Conservation (phyloP, 2,329 filamentous ascomycete genomes). For the Hypoxylon sp. region DNA sequence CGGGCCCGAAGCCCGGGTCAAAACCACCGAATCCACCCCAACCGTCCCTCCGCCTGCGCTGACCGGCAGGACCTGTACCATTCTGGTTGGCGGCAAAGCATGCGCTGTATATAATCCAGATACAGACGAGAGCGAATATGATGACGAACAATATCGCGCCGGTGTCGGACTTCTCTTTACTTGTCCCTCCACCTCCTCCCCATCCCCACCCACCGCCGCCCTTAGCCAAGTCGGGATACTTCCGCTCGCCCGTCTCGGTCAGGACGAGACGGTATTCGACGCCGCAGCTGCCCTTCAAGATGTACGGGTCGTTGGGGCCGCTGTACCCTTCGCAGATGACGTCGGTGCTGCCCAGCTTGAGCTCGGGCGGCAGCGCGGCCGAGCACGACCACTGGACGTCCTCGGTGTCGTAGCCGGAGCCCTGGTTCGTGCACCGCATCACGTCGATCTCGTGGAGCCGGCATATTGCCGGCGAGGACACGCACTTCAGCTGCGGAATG, state of each 20-base stretch:
- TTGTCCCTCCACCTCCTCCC: slow-evolving; percentile 36
- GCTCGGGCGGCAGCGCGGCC: slow-evolving; percentile 69
- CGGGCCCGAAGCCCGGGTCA: slow-evolving; percentile 58
- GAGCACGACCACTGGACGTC: slow-evolving; percentile 94
- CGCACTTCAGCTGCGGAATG: slow-evolving; percentile 83
- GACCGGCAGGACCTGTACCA: slow-evolving; percentile 16
- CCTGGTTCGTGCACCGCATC: slow-evolving; percentile 91
- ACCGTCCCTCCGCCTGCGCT: slow-evolving; percentile 47
- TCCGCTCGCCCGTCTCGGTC: slow-evolving; percentile 79
- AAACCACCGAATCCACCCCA: slow-evolving; percentile 56
- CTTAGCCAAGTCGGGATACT: slow-evolving; percentile 69
- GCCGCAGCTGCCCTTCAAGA: slow-evolving; percentile 92
- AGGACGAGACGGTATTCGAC: slow-evolving; percentile 88
- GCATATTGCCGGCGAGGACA: slow-evolving; percentile 74
- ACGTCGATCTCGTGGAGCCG: slow-evolving; percentile 79
- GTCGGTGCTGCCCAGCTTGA: slow-evolving; percentile 84
- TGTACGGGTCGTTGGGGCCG: slow-evolving; percentile 79
- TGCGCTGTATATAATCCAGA: slow-evolving; percentile 72
- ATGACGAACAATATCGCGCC: slow-evolving; percentile 67
- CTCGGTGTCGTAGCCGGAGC: slow-evolving; percentile 80
- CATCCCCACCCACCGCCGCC: slow-evolving; percentile 54
- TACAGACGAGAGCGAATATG: slow-evolving; percentile 70
- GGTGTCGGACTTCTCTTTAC: slow-evolving; percentile 47
- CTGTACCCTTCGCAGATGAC: slow-evolving; percentile 93
- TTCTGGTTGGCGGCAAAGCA: slow-evolving; percentile 51